Percentiles rank a stretch among this genome's conserved stretches.
Evolutionary conservation across 2,329 filamentous ascomycete genomes (phyloP).

Genomic region (Trichoderma citrinoviride): DNA sequence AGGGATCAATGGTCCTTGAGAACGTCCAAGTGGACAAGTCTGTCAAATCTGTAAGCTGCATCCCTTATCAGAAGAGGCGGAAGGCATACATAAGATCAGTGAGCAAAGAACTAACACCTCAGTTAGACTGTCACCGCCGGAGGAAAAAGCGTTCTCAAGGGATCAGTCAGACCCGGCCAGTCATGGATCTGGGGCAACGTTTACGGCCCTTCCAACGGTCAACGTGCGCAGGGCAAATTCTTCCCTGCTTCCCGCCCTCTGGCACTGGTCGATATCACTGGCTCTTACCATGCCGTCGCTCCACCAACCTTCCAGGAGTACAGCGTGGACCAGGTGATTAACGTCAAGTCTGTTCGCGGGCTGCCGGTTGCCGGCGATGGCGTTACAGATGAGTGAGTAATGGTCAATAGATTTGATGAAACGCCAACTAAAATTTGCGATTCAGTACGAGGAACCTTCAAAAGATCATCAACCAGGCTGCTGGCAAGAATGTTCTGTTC

Average conservation of each 20-base stretch:
- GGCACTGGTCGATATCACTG: constrained; percentile 19
- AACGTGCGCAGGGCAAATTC: constrained; percentile 23
- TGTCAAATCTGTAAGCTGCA: constrained; percentile 28
- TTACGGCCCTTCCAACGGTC: constrained; percentile 17
- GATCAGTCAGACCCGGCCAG: constrained; percentile 21
- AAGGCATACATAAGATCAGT: background rate
- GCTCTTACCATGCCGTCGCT: constrained; percentile 19
- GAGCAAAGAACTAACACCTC: background rate
- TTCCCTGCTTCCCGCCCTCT: constrained; percentile 20
- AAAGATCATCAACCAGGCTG: constrained; percentile 24
- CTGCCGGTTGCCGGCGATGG: constrained; percentile 43
- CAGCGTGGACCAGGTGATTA: constrained; percentile 42
- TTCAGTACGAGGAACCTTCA: constrained; percentile 24
- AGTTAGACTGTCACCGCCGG: constrained; percentile 35
- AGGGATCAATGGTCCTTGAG: constrained; percentile 33
- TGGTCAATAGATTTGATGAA: constrained; percentile 16
- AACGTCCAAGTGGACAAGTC: constrained; percentile 29
- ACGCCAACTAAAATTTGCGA: background rate
- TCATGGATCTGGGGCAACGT: constrained; percentile 26
- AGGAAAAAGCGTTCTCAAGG: constrained; percentile 26
- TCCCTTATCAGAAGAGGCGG: too few relatives aligned
- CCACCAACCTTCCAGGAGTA: constrained; percentile 39
- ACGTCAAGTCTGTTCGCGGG: constrained; percentile 44
- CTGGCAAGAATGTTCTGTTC: constrained; percentile 39
- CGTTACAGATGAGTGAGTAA: constrained; percentile 33